These are phyloP conservation scores for Serendipita sp. DNA, from an alignment of 768 basidiomycete species.

Conservation along the genomic window DNA sequence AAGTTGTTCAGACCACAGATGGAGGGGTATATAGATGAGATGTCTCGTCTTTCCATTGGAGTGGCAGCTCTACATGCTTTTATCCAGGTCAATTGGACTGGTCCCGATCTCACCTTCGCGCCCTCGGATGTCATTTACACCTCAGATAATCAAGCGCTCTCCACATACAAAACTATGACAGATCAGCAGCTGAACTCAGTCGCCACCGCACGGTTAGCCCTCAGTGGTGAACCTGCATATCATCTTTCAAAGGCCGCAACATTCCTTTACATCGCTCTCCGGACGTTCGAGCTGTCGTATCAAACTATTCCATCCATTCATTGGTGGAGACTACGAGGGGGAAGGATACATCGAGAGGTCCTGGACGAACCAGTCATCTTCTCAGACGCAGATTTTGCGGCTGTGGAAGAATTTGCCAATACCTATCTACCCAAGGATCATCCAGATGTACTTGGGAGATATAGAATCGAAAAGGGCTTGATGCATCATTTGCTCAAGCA, in stretches of 20 bases:
- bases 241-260: conserved; percentile 60
- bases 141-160: conserved; percentile 24
- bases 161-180: conserved; percentile 23
- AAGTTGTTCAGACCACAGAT: not conserved
- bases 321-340: conserved; percentile 78
- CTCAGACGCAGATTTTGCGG: conserved; percentile 21
- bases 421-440: conserved; percentile 20
- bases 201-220: conserved; percentile 62
- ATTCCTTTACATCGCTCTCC: conserved; percentile 60
- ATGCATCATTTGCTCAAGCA: conserved; percentile 60
- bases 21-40: conserved; percentile 27
- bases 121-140: conserved; percentile 22
- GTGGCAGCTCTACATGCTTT: conserved; percentile 79
- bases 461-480: conserved; percentile 64
- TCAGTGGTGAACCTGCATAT: conserved; percentile 87
- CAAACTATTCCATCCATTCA: conserved; percentile 33
- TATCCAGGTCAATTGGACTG: conserved; percentile 92
- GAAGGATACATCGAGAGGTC: conserved; percentile 44
- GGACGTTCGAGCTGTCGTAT: conserved; percentile 43
- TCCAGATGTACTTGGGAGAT: conserved; percentile 44
- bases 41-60: conserved; percentile 45
- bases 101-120: conserved; percentile 61
- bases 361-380: conserved; percentile 71
- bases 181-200: conserved; percentile 42
- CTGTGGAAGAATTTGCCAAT: conserved; percentile 23